Evolutionary conservation across 2,329 filamentous ascomycete genomes (phyloP), one percentile per base, ranked within the genome.

Genomic region (Talaromyces atroroseus): DNA sequence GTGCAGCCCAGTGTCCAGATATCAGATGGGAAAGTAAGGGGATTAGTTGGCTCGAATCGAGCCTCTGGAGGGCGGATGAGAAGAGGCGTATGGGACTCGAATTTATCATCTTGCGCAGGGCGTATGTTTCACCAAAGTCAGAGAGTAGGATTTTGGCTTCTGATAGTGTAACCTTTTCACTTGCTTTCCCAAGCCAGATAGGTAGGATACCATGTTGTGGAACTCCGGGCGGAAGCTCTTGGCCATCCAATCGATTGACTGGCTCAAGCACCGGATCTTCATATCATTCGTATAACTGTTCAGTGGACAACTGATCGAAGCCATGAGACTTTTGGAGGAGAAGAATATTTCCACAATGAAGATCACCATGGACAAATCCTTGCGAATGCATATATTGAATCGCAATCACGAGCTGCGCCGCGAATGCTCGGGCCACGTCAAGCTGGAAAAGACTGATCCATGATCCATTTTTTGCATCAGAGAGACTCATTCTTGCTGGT

Each of bases 311-410:
- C 23, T 61, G 49, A 24, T 59, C 50, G 34, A 67, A 60, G 5
- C 50, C 42, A 7, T 59, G 61, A 51, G 64, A 26, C 1, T 54
- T 10, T 54, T 52, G 53, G 36, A 75, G 61, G 21, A 74, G 65
- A 24, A 70, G 65, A 23, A 70, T 46, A 54, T 75, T 75, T n/a
- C 70, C 68, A 2, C 64, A 52, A 51, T 74, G 68, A 47, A 74
- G 58, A 26, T 66, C 71, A 66, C 71, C 69, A 61, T 74, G 70
- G 26, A 67, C 68, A 49, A 65, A 66, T 18, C 68, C 69, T 26
- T 56, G 53, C 2, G 58, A 26, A 53, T 72, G 67, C 7, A 70
- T 58, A 53, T 65, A 63, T 0, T 65, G 62, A 8, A 74, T 64
- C 23, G 64, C 70, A 29, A 68, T 74, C 1, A 60, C 62, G 1